Conservation (phyloP, 768 basidiomycete genomes). For the Russula vinacea region DNA sequence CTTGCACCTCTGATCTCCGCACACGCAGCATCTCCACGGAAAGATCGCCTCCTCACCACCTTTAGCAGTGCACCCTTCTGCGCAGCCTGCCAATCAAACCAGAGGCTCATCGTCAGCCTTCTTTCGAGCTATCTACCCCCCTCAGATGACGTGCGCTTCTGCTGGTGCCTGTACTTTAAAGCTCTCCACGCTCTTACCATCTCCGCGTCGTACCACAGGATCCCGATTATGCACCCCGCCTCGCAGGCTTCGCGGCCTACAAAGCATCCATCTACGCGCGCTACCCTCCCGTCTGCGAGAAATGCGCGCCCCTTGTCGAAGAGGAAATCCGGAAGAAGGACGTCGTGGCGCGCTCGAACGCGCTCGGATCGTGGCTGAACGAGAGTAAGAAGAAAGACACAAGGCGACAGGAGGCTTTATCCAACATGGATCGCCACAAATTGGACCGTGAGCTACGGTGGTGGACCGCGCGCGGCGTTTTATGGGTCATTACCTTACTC, state of each 20-base stretch:
- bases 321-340: constrained; percentile 76
- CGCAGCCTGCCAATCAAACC: constrained; percentile 88
- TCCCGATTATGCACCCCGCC: constrained; percentile 63
- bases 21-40: constrained; percentile 59
- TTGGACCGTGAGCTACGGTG: constrained; percentile 50
- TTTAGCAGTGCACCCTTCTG: constrained; percentile 71
- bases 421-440: constrained; percentile 43
- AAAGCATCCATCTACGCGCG: constrained; percentile 69
- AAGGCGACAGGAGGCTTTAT: constrained; percentile 48
- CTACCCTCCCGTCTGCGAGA: constrained; percentile 82
- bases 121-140: constrained; percentile 85
- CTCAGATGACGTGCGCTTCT: constrained; percentile 54
- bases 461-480: constrained; percentile 67
- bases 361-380: constrained; percentile 67
- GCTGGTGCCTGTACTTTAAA: constrained; percentile 4
- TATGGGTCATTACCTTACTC: constrained; percentile 57
- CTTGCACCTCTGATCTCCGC: constrained; percentile 2
- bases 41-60: constrained; percentile 61
- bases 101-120: constrained; percentile 80
- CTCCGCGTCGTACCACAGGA: constrained; percentile 45
- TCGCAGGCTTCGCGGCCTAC: constrained; percentile 67
- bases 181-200: constrained; percentile 10
- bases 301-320: constrained; percentile 76
- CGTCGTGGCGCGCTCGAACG: constrained; percentile 74
- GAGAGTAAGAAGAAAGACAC: constrained; percentile 63